phyloP scores from a whole-genome alignment of 176 grass and related monocot genomes.

The Otatea glauca region DNA sequence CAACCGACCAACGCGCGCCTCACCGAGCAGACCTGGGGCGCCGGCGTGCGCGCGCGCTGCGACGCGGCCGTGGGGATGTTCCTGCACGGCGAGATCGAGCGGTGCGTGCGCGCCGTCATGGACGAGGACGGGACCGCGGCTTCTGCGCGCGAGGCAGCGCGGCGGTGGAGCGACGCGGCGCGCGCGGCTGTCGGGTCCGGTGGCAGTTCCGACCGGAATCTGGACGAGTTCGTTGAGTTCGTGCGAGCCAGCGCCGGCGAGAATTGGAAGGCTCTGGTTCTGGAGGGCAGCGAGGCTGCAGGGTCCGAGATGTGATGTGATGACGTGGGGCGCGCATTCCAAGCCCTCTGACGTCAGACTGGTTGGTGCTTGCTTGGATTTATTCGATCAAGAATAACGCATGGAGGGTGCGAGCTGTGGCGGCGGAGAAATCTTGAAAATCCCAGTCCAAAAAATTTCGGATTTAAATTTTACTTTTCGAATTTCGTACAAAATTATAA shows the following conservation, averaged over 20 bases:
- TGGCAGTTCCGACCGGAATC: slow-evolving; percentile 20
- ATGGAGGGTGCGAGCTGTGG: no score
- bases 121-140: not conserved
- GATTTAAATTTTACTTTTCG: no score
- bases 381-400: not conserved
- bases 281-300: not conserved
- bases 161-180: slow-evolving; percentile 20
- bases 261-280: slow-evolving; percentile 12
- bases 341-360: not conserved
- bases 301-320: not conserved
- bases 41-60: slow-evolving; percentile 36
- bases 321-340: no score
- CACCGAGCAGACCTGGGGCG: slow-evolving; percentile 49
- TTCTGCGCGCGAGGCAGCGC: not conserved
- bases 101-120: slow-evolving; percentile 34
- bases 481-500: no score
- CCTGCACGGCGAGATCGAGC: slow-evolving; percentile 37
- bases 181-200: not conserved
- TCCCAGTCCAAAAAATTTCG: no score
- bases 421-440: no score
- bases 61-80: not conserved
- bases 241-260: not conserved
- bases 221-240: slow-evolving; percentile 43
- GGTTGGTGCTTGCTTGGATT: not conserved
- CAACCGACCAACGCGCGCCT: slow-evolving; percentile 54